These are phyloP conservation scores for Trichoderma sp. DNA, from an alignment of 2,329 filamentous ascomycete species.

Conservation along the genomic window DNA sequence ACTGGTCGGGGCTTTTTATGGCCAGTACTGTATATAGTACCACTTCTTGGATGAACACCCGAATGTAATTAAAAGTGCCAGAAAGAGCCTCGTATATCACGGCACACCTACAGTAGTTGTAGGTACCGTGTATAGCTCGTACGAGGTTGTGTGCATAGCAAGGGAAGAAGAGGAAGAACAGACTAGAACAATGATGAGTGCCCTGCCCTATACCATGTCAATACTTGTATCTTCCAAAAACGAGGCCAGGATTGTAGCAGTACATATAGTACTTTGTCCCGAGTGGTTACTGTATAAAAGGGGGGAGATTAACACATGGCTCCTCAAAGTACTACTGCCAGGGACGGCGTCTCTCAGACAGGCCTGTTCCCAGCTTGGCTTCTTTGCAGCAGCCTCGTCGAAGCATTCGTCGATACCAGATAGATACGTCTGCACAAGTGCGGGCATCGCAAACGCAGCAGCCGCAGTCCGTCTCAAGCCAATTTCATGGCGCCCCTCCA, in stretches of 20 bases:
- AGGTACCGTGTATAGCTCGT: background rate
- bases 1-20: slow-evolving; percentile 6
- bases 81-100: slow-evolving; percentile 15
- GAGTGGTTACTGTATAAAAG: slow-evolving; percentile 5
- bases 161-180: background rate
- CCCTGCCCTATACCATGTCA: background rate
- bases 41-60: background rate
- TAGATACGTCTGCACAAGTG: slow-evolving; percentile 1
- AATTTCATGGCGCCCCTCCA: background rate
- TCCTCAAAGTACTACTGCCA: background rate
- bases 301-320: slow-evolving; percentile 6
- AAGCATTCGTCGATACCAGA: slow-evolving; percentile 2
- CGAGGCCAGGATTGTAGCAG: background rate
- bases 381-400: slow-evolving; percentile 2
- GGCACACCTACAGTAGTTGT: background rate
- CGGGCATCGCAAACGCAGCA: slow-evolving; percentile 7
- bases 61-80: background rate
- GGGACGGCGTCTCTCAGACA: slow-evolving; percentile 9
- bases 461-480: background rate
- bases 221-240: background rate
- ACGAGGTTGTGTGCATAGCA: background rate
- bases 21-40: background rate
- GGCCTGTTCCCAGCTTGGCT: slow-evolving; percentile 5
- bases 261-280: background rate
- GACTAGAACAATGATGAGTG: background rate